Conservation (phyloP, 495 filamentous ascomycete species). For the Aspergillus saccharolyticus region DNA sequence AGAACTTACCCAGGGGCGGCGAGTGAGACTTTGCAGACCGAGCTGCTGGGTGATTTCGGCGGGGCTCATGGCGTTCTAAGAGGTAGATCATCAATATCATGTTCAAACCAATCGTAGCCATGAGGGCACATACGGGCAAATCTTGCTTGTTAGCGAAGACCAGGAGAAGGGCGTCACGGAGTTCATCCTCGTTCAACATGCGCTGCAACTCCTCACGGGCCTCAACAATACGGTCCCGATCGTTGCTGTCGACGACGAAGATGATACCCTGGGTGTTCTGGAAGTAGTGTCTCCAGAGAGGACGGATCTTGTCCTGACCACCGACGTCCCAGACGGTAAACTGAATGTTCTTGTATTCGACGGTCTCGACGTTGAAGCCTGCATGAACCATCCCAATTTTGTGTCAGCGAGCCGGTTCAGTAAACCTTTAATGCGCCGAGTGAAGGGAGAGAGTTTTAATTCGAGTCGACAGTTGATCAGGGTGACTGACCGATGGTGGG, state of each 20-base stretch:
- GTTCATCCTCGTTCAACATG: conserved; percentile 99
- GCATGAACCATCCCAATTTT: not conserved
- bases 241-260: conserved; percentile 99
- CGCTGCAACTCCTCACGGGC: conserved; percentile 98
- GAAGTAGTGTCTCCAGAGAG: conserved; percentile 99
- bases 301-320: conserved; percentile 99
- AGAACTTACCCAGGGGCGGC: conserved; percentile 93
- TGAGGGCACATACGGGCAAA: conserved; percentile 73
- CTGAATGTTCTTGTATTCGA: conserved; percentile 99
- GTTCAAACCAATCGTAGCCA: not conserved
- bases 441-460: not conserved
- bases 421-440: conserved; percentile 6
- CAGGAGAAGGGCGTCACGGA: conserved; percentile 92
- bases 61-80: conserved; percentile 96
- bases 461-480: conserved; percentile 7
- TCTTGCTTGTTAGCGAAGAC: conserved; percentile 99
- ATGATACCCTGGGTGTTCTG: conserved; percentile 99
- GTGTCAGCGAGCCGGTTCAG: conserved; percentile 1
- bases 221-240: conserved; percentile 98
- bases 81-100: conserved; percentile 8
- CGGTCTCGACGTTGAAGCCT: conserved; percentile 99
- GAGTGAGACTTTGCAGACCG: conserved; percentile 95
- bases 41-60: conserved; percentile 99
- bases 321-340: conserved; percentile 99
- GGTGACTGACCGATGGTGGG: conserved; percentile 90